These are phyloP conservation scores for Tympanopsis confertula DNA, from an alignment of 2,329 filamentous ascomycete species.

Conservation along the genomic window DNA sequence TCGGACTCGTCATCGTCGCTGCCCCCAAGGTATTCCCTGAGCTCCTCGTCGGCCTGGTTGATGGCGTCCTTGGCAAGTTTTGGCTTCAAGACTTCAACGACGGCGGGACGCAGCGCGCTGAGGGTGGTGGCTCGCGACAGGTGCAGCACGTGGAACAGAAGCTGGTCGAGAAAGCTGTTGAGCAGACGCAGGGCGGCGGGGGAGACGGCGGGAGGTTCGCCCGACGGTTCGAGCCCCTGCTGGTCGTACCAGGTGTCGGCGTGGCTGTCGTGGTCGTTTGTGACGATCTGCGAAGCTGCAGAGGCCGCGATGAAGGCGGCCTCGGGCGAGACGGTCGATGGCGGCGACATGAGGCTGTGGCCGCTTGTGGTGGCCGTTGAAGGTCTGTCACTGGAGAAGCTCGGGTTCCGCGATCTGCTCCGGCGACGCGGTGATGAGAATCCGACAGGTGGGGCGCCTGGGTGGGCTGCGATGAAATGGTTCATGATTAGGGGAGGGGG, in stretches of 20 bases:
- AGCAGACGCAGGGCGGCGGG: slow-evolving; percentile 63
- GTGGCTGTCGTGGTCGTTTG: slow-evolving; percentile 72
- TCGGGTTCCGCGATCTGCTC: slow-evolving; percentile 38
- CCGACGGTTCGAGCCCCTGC: slow-evolving; percentile 51
- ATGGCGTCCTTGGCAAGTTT: slow-evolving; percentile 80
- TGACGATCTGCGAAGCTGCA: slow-evolving; percentile 83
- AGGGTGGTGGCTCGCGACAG: slow-evolving; percentile 69
- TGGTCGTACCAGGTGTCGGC: slow-evolving; percentile 60
- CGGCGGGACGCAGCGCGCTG: slow-evolving; percentile 64
- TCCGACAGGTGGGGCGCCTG: no score
- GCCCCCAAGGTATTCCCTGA: slow-evolving; percentile 76
- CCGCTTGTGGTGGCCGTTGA: slow-evolving; percentile 37
- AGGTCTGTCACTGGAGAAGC: slow-evolving; percentile 61
- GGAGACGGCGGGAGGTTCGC: slow-evolving; percentile 63
- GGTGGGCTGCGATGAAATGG: slow-evolving; percentile 8
- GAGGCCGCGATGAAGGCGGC: slow-evolving; percentile 80
- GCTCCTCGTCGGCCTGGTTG: slow-evolving; percentile 70
- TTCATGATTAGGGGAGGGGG: slow-evolving; percentile 9
- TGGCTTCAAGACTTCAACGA: slow-evolving; percentile 77
- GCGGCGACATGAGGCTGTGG: slow-evolving; percentile 52
- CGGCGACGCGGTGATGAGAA: neutral
- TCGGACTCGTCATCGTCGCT: slow-evolving; percentile 63
- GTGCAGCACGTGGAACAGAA: slow-evolving; percentile 82
- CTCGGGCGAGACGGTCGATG: slow-evolving; percentile 58
- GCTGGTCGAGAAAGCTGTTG: slow-evolving; percentile 86